Percentiles rank a stretch among this genome's conserved stretches.
Evolutionary conservation across 2,329 filamentous ascomycete genomes (phyloP).

Genomic region (Bipolaris sorokiniana): DNA sequence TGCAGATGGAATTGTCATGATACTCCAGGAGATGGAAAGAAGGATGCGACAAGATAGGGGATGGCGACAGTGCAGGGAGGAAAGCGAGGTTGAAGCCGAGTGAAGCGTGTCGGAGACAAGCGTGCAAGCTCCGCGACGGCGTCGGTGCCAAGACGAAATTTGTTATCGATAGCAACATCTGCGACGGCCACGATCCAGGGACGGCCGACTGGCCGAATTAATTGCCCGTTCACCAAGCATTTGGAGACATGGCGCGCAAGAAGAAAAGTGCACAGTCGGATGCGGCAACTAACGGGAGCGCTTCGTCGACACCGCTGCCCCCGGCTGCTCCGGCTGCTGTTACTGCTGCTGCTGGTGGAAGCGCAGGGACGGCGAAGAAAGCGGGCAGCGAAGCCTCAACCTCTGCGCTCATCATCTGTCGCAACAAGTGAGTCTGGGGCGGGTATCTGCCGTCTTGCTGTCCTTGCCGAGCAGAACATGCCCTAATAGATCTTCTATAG

Average conservation of each 20-base stretch:
- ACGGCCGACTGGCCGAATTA: slow-evolving; percentile 2
- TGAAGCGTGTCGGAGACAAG: slow-evolving; percentile 11
- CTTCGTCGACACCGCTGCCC: slow-evolving; percentile 13
- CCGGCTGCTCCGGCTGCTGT: not conserved
- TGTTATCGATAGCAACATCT: slow-evolving; percentile 18
- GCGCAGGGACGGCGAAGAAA: slow-evolving; percentile 11
- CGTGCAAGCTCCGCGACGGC: slow-evolving; percentile 14
- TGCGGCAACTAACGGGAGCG: slow-evolving; percentile 22
- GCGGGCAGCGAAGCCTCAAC: slow-evolving; percentile 23
- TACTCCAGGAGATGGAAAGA: not conserved
- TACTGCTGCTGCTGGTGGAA: not conserved
- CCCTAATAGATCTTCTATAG: slow-evolving; percentile 53
- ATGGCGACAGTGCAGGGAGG: not conserved
- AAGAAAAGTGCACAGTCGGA: slow-evolving; percentile 42
- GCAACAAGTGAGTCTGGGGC: slow-evolving; percentile 51
- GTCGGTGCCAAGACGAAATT: slow-evolving; percentile 28
- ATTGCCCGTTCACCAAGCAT: slow-evolving; percentile 4
- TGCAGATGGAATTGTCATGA: not conserved
- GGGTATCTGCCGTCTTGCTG: slow-evolving; percentile 12
- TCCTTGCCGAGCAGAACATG: slow-evolving; percentile 1
- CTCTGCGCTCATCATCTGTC: slow-evolving; percentile 50
- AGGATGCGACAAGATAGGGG: not conserved
- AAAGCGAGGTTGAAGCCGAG: not conserved
- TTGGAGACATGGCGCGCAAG: slow-evolving; percentile 38
- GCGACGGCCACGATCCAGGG: slow-evolving; percentile 12